Base-by-base conservation (phyloP, 768 basidiomycete genomes). In the Tricholomella constricta region DNA sequence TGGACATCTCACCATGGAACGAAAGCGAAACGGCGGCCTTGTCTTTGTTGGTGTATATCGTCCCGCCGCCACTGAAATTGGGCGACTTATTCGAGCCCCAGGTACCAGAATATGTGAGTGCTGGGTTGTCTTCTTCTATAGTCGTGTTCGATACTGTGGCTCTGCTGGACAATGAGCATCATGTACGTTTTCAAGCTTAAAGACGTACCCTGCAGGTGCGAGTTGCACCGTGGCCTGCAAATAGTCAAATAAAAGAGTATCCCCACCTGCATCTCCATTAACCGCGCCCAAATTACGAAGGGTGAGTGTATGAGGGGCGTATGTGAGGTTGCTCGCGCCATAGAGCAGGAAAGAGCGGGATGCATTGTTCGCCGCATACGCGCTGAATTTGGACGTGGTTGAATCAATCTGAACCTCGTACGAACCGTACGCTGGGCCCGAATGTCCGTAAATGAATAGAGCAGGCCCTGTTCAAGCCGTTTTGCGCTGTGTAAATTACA, bases 21-120 rank as follows among this genome's bases (percentile, higher is more conserved):
- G 67, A 63, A 19, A 79, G 63, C 2, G 72, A 65, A 8, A 76
- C 71, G 10, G 71, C 64, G 1, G 75, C 77, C 4, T 65, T 64
- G 51, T 78, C 74, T 11, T 57, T 69, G 43, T 74, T 69, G 15
- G 78, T 79, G 54, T 65, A 79, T 7, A 75, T 69, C 10, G 73
- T 65, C 8, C 75, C 74, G 11, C 77, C 77, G 2, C 77, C 77
- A 52, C 74, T 75, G 57, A 79, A 79, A 35, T 67, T 69, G 6
- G 74, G 72, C 0, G 73, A 72, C 20, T 67, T 73, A 48, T 78
- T 79, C 26, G 69, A 69, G 42, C 66, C 66, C 77, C 78, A 79
- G 11, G 47, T 69, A 0, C 77, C 78, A 1, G 60, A 61, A 54
- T 73, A 79, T 8, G 36, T 74, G n/a, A 79, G 54, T 10, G 69